These are phyloP conservation scores for Sclerotinia glacialis DNA, from an alignment of 2,329 filamentous ascomycete genomes.

Conservation along the genomic window DNA sequence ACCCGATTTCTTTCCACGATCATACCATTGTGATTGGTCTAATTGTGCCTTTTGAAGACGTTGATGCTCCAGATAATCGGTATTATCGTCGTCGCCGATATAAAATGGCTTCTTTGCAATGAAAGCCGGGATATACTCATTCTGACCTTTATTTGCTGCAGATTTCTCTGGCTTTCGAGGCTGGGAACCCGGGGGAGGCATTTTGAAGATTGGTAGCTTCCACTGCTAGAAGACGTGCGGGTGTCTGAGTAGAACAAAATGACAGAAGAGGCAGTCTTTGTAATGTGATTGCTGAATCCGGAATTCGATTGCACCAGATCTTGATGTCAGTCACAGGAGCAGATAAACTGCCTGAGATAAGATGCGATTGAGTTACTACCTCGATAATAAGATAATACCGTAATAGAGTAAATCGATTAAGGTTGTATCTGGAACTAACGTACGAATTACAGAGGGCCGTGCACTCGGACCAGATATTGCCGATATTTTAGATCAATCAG, in stretches of 20 bases:
- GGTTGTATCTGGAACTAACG: too few relatives aligned
- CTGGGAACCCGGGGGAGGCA: constrained; percentile 43
- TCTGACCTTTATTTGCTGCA: constrained; percentile 75
- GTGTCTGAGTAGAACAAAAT: not conserved
- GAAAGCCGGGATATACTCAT: constrained; percentile 97
- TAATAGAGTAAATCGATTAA: too few relatives aligned
- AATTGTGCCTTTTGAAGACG: constrained; percentile 67
- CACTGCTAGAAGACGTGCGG: not conserved
- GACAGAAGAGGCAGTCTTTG: not conserved
- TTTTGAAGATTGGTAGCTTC: constrained; percentile 29
- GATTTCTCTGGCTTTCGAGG: constrained; percentile 39
- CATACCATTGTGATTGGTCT: constrained; percentile 82
- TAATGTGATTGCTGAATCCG: not conserved
- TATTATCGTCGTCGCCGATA: constrained; percentile 71
- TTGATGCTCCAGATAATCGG: constrained; percentile 96
- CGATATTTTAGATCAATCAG: too few relatives aligned
- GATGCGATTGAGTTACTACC: not conserved
- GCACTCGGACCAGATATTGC: too few relatives aligned
- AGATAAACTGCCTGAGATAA: not conserved
- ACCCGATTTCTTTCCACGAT: constrained; percentile 78
- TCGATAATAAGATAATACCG: not conserved
- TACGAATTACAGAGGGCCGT: too few relatives aligned
- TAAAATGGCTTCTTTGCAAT: constrained; percentile 99
- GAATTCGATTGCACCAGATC: not conserved
- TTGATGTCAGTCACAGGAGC: not conserved